These are phyloP conservation scores for Remersonia thermophila DNA, from an alignment of 2,329 filamentous ascomycete genomes.

Conservation along the genomic window DNA sequence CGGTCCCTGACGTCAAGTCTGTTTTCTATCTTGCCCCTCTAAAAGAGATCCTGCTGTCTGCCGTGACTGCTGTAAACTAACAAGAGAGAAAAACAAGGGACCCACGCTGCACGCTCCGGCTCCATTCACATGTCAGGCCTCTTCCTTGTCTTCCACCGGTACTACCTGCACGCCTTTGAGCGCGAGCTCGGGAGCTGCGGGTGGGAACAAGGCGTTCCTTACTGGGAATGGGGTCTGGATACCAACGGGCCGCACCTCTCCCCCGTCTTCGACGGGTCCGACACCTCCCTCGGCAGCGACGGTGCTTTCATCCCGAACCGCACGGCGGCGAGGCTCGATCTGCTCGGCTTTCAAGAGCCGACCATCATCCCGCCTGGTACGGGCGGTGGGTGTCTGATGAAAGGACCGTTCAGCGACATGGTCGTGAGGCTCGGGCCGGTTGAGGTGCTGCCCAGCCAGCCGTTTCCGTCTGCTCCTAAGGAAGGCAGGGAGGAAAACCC, in stretches of 20 bases:
- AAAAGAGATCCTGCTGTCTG: no score
- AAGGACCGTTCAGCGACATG: slow-evolving; percentile 22
- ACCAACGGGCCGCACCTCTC: slow-evolving; percentile 13
- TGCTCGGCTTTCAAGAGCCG: slow-evolving; percentile 2
- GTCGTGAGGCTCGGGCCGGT: slow-evolving; percentile 28
- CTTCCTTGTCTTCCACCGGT: slow-evolving; percentile 16
- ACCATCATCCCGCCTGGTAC: slow-evolving; percentile 10
- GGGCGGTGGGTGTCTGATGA: slow-evolving; percentile 15
- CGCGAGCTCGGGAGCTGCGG: slow-evolving; percentile 13
- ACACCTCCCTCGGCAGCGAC: slow-evolving; percentile 15
- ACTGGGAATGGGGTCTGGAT: slow-evolving; percentile 17
- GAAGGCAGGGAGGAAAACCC: slow-evolving; percentile 23
- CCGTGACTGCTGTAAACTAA: no score
- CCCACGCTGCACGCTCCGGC: slow-evolving; percentile 11
- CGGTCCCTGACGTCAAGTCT: no score
- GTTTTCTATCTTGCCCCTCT: no score
- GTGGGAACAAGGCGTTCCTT: slow-evolving; percentile 14
- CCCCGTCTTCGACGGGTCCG: slow-evolving; percentile 16
- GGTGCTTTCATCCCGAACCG: slow-evolving; percentile 8
- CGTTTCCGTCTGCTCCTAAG: neutral
- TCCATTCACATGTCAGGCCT: slow-evolving; percentile 13
- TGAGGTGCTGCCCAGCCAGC: slow-evolving; percentile 14
- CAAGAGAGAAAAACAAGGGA: neutral
- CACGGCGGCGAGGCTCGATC: slow-evolving; percentile 1
- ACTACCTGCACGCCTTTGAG: slow-evolving; percentile 14